phyloP scores from a whole-genome alignment of 164 flowering plant genomes.

The Stephania japonica region DNA sequence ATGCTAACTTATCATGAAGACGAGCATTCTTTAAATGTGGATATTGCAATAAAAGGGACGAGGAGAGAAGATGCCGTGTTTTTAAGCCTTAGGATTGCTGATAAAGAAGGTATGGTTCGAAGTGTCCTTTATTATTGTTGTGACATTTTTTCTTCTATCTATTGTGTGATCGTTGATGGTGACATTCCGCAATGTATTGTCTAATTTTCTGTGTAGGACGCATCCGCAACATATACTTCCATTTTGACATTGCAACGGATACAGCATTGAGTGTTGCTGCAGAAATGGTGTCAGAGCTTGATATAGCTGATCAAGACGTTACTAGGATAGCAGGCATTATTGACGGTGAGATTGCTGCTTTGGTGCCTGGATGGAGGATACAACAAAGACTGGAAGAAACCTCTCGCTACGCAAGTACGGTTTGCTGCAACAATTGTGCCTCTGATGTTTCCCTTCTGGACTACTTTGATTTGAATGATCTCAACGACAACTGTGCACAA shows the following conservation, averaged over 20 bases:
- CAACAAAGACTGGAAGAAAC: slow-evolving; percentile 31
- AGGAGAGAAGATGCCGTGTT: slow-evolving; percentile 64
- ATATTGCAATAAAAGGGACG: slow-evolving; percentile 61
- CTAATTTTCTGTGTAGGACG: slow-evolving; percentile 48
- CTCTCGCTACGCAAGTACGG: slow-evolving; percentile 8
- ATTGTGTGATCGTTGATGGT: too few species aligned
- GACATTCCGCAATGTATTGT: neutral
- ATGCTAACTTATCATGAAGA: slow-evolving; percentile 52
- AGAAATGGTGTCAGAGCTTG: slow-evolving; percentile 86
- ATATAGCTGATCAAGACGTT: slow-evolving; percentile 77
- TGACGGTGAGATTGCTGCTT: slow-evolving; percentile 60
- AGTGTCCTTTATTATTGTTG: slow-evolving; percentile 2
- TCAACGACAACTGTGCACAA: slow-evolving; percentile 26
- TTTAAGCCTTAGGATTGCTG: slow-evolving; percentile 68
- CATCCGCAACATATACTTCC: slow-evolving; percentile 76
- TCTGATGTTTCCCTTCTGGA: slow-evolving; percentile 47
- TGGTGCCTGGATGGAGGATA: slow-evolving; percentile 70
- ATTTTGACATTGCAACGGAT: slow-evolving; percentile 68
- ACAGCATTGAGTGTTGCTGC: slow-evolving; percentile 75
- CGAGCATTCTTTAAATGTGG: slow-evolving; percentile 42
- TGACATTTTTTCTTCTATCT: neutral
- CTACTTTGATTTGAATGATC: slow-evolving; percentile 27
- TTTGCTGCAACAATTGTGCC: slow-evolving; percentile 43
- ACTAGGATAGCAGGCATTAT: slow-evolving; percentile 79
- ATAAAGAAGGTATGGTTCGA: slow-evolving; percentile 55